A percentile compares a stretch with the other conserved stretches of the same genome.
phyloP scores from a whole-genome alignment of 2,329 filamentous ascomycete species.

The Phoma sp. region DNA sequence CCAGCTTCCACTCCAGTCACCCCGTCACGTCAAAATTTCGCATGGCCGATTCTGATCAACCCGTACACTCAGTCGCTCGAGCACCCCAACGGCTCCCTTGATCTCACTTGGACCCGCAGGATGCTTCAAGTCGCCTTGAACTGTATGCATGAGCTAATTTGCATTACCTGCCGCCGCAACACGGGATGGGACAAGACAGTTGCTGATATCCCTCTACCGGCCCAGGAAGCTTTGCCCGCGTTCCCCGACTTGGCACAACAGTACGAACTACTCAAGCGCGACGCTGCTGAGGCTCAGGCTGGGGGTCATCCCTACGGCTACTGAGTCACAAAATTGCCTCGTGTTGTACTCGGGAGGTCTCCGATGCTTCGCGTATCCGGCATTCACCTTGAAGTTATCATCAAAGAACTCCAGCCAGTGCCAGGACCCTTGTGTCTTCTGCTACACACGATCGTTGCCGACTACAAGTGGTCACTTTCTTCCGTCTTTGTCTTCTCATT shows the following conservation, averaged over 20 bases:
- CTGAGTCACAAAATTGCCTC: background rate
- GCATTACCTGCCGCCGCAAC: slow-evolving; percentile 20
- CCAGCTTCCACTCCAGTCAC: slow-evolving; percentile 7
- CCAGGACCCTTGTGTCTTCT: background rate
- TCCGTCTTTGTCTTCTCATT: background rate
- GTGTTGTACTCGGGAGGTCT: background rate
- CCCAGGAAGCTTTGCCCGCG: slow-evolving; percentile 22
- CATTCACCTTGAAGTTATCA: background rate
- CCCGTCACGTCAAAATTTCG: slow-evolving; percentile 23
- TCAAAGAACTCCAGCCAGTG: background rate
- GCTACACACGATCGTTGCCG: background rate
- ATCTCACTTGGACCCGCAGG: slow-evolving; percentile 23
- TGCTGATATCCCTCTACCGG: slow-evolving; percentile 30
- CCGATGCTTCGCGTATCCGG: background rate
- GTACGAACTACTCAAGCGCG: slow-evolving; percentile 29
- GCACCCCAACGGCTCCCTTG: slow-evolving; percentile 31
- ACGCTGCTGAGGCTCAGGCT: slow-evolving; percentile 27
- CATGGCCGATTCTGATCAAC: slow-evolving; percentile 37
- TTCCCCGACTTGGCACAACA: slow-evolving; percentile 29
- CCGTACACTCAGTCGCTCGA: slow-evolving; percentile 33
- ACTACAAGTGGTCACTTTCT: background rate
- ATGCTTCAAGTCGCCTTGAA: slow-evolving; percentile 26
- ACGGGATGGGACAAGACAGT: slow-evolving; percentile 30
- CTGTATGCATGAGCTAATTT: slow-evolving; percentile 32
- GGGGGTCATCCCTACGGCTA: slow-evolving; percentile 30